Evolutionary conservation across 768 basidiomycete genomes (phyloP).

Genomic region (Cyclocybe cylindracea): DNA sequence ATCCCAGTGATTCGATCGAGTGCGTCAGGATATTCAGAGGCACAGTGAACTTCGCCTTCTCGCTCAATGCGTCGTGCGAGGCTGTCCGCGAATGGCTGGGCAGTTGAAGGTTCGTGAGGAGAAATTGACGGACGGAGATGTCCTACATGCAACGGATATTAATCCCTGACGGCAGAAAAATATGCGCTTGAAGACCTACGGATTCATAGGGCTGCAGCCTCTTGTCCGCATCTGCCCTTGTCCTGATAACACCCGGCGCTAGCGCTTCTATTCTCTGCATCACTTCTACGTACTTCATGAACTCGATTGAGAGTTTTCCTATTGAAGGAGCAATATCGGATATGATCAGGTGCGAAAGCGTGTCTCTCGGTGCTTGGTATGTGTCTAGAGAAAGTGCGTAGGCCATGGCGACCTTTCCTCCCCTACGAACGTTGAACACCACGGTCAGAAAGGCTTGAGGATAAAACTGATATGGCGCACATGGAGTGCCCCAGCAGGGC

Average conservation of each 20-base stretch:
- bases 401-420: constrained; percentile 82
- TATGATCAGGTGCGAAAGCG: constrained; percentile 62
- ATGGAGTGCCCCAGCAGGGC: constrained; percentile 90
- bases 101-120: constrained; percentile 78
- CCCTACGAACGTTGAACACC: constrained; percentile 48
- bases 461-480: constrained; percentile 41
- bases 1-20: constrained; percentile 68
- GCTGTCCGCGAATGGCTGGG: constrained; percentile 24
- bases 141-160: constrained; percentile 49
- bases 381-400: constrained; percentile 49
- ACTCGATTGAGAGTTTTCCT: constrained; percentile 61
- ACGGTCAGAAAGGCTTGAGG: background rate
- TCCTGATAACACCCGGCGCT: constrained; percentile 42
- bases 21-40: constrained; percentile 67
- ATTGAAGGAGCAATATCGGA: constrained; percentile 82
- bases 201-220: constrained; percentile 64
- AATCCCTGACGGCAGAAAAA: background rate
- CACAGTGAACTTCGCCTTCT: constrained; percentile 63
- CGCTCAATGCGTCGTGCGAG: constrained; percentile 18
- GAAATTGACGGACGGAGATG: constrained; percentile 72
- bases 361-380: constrained; percentile 37
- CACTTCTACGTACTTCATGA: constrained; percentile 61
- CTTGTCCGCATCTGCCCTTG: constrained; percentile 69
- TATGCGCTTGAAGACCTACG: constrained; percentile 39
- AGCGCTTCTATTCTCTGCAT: constrained; percentile 75